Evolutionary conservation across 2,329 filamentous ascomycete genomes (phyloP), one percentile per base, ranked within the genome.

Genomic region (Sporothrix pallida): DNA sequence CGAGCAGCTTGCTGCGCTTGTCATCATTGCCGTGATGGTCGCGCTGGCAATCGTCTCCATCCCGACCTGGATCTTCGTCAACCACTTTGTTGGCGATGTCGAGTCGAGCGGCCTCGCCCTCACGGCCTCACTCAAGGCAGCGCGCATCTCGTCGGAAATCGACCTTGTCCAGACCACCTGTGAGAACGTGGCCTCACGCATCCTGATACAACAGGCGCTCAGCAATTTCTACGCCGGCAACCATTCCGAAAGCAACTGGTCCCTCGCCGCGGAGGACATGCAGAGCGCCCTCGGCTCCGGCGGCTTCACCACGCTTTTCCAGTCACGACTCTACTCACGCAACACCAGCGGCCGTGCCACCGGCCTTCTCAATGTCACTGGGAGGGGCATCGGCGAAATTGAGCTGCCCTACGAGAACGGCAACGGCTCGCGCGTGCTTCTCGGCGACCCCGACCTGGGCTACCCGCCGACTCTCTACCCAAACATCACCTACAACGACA

Each of bases 61-160:
- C 76, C 93, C 94, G 78, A 93, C 91, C 80, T 89, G 87, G 87
- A 81, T 89, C 73, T 89, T 85, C 76, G 87, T 89, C 78, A 85
- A 88, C 77, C 80, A 82, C 75, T 88, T 88, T 78, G 87, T 89
- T 75, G 76, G 84, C 76, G 79, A 82, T 70, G 84, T 89, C 77
- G 84, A 87, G 80, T 82, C 88, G 13, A 86, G 88, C 70, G 88
- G 91, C 70, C 88, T 98, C 67, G 85, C 90, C 37, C 86, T 97
- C 75, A 93, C 93, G 1, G 95, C 95, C 7, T 94, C 92, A 2
- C 89, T 97, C 79, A 97, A 97, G 81, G 92, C 94, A 23, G 90
- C 92, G 44, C 92, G 95, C 79, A 87, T 98, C 76, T 86, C 92
- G 6, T 91, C 93, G 71, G 92, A 94, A 80, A 87, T 98, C 72